Base-by-base conservation (phyloP, 257 asterid species). In the Salvia splendens region DNA sequence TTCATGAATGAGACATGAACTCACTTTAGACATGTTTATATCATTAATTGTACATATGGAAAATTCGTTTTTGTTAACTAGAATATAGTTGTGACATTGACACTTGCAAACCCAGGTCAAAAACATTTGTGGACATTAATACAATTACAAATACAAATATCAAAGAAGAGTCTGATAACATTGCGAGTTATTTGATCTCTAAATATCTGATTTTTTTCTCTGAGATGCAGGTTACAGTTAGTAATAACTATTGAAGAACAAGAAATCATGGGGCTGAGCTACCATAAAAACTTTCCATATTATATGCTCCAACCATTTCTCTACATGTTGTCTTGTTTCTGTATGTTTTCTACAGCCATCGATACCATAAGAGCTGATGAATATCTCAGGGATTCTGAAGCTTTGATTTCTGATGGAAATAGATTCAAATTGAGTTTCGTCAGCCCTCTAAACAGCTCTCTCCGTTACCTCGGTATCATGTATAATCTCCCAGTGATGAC, bases 401-500 rank as follows among this genome's bases (percentile, higher is more conserved):
- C 53, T 48, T 47, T 84, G 40, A 6, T 77, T 54, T 86, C 94
- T n/a, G 12, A 16, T 5, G 83, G 66, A 15, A 11, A 61, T 7
- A 62, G 10, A 3, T 86, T 80, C 74, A 77, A 72, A 0, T 17
- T 86, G 65, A 87, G 90, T 1, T 84, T 84, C 70, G 84, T 86
- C 36, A 79, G 84, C 64, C 89, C 85, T 0, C 40, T 10, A 3
- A 64, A 70, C 9, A 74, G 65, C 54, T 55, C 30, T 17, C 10
- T 28, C 12, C 75, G 83, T 15, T 86, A 84, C 16, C 70, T 83
- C 10, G 90, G 88, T 5, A 78, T 86, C 61, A 80, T 83, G 86
- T 86, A 56, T 46, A 55, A 57, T 43, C 43, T 56, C 24, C 73
- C 47, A 24, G 64, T 12, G 69, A 74, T 32, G 43, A 54, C 85